A percentile compares a stretch with the other conserved stretches of the same genome.
phyloP scores from a whole-genome alignment of 2,329 filamentous ascomycete genomes.

The Ceratocystis lukuohia region DNA sequence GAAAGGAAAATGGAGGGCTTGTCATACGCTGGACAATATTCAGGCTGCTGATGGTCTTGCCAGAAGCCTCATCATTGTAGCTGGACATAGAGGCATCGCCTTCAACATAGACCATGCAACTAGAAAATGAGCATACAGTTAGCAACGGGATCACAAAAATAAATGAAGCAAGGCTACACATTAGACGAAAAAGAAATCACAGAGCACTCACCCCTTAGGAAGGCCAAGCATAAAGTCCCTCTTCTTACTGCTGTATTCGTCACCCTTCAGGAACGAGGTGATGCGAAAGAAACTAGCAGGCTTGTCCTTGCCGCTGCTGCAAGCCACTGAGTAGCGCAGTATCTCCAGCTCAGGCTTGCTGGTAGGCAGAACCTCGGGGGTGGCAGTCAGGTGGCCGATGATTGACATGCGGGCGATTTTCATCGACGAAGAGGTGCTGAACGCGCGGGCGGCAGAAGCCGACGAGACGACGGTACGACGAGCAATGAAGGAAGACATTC shows the following conservation, averaged over 20 bases:
- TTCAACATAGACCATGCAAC: constrained; percentile 69
- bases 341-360: constrained; percentile 54
- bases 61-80: constrained; percentile 53
- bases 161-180: neutral
- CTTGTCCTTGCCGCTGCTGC: constrained; percentile 52
- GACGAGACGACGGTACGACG: constrained; percentile 36
- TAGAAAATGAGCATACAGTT: constrained; percentile 29
- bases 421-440: constrained; percentile 57
- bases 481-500: constrained; percentile 39
- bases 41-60: constrained; percentile 49
- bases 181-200: neutral
- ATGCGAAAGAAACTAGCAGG: constrained; percentile 79
- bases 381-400: constrained; percentile 68
- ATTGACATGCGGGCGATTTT: constrained; percentile 68
- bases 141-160: neutral
- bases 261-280: constrained; percentile 45
- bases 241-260: constrained; percentile 54
- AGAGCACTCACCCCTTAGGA: constrained; percentile 64
- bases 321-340: constrained; percentile 64
- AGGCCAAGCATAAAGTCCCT: constrained; percentile 60
- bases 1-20: constrained; percentile 1
- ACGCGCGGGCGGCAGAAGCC: constrained; percentile 47
- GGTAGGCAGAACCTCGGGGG: constrained; percentile 61
- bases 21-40: constrained; percentile 69
- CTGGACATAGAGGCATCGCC: constrained; percentile 59